Conservation (phyloP, 805 yeast species). For the Yarrowia deformans region DNA sequence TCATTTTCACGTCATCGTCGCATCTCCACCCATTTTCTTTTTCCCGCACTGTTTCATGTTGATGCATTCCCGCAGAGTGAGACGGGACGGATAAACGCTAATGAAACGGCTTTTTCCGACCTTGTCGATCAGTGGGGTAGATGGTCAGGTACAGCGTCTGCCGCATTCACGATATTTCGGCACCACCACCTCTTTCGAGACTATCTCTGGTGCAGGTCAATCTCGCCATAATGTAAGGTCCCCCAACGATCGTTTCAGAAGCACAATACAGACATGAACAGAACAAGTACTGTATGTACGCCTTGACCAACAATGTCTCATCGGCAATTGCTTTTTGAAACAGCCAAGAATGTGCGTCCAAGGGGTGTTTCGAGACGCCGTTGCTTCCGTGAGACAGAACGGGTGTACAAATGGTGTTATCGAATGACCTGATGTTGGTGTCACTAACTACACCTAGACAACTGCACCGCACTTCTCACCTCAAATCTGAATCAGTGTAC, state of each 20-base stretch:
- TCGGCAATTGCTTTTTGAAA: neutral
- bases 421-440: too few relatives aligned
- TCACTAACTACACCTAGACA: too few relatives aligned
- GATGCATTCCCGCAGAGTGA: conserved; percentile 20
- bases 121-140: conserved; percentile 11
- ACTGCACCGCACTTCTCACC: too few relatives aligned
- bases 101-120: neutral
- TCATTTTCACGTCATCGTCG: neutral
- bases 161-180: neutral
- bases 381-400: neutral
- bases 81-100: conserved; percentile 18
- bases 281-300: too few relatives aligned
- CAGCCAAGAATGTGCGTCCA: conserved; percentile 3
- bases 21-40: neutral
- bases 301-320: neutral
- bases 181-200: neutral
- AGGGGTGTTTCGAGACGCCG: conserved; percentile 11
- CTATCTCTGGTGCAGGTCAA: too few relatives aligned
- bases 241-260: too few relatives aligned
- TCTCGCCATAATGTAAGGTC: too few relatives aligned
- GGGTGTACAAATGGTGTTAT: too few relatives aligned
- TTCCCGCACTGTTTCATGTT: conserved; percentile 21
- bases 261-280: too few relatives aligned
- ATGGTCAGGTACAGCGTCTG: neutral
- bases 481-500: too few relatives aligned